Percentiles rank a stretch among this genome's conserved stretches.
These are phyloP conservation scores for Pistacia integerrima DNA, from an alignment of 345 rosid genomes.

Conservation along the genomic window DNA sequence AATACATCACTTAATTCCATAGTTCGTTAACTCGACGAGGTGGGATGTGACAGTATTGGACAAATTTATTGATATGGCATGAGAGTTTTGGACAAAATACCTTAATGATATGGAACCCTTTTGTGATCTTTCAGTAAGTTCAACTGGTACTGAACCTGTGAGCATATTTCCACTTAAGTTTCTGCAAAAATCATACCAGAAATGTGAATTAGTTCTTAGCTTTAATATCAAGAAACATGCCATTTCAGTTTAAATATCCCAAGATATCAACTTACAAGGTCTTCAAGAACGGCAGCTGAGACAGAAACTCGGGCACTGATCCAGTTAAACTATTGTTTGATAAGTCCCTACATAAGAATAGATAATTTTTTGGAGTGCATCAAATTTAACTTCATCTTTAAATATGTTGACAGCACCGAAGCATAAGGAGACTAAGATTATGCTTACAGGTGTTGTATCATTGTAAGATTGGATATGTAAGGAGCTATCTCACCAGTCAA, in stretches of 20 bases:
- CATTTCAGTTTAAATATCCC: background rate
- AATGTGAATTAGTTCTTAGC: background rate
- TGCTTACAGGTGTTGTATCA: slow-evolving; percentile 31
- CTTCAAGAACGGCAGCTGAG: slow-evolving; percentile 20
- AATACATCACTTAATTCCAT: too few species aligned
- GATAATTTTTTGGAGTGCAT: background rate
- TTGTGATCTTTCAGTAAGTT: slow-evolving; percentile 18
- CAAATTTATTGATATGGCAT: background rate
- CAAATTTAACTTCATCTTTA: background rate
- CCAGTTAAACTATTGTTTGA: slow-evolving; percentile 34
- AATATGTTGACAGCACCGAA: background rate
- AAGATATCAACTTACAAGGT: slow-evolving; percentile 24
- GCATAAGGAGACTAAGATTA: background rate
- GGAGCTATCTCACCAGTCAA: slow-evolving; percentile 32
- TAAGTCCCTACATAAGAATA: slow-evolving; percentile 21
- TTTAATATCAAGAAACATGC: background rate
- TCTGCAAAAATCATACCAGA: slow-evolving; percentile 7
- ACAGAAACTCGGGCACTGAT: slow-evolving; percentile 27
- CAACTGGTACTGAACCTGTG: slow-evolving; percentile 24
- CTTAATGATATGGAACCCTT: slow-evolving; percentile 12
- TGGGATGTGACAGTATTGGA: too few species aligned
- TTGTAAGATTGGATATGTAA: slow-evolving; percentile 26
- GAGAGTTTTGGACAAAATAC: background rate
- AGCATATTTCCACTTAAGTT: slow-evolving; percentile 20
- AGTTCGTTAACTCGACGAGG: too few species aligned